Conservation (phyloP, 139 green algal species). For the Auxenochlorella pyrenoidosa region DNA sequence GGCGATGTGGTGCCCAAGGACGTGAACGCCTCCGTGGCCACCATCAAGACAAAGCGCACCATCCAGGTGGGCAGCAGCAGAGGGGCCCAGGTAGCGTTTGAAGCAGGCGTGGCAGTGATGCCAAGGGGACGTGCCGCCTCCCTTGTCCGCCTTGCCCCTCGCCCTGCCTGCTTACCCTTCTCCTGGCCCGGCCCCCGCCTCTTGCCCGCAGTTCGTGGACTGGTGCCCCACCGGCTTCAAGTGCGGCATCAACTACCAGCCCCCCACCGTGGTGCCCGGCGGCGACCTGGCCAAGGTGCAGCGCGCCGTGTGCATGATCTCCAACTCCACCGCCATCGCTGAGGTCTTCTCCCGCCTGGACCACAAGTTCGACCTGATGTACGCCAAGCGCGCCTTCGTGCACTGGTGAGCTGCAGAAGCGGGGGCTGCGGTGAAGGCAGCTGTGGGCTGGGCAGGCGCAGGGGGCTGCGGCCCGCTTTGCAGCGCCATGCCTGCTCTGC, state of each 20-base stretch:
- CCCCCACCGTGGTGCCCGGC: constrained; percentile 96
- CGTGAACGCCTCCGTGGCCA: constrained; percentile 96
- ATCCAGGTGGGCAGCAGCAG: constrained; percentile 72
- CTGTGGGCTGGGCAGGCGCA: background rate
- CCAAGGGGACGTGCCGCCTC: too few species aligned
- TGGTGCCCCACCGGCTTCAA: constrained; percentile 99
- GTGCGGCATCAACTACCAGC: constrained; percentile 99
- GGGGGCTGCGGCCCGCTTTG: background rate
- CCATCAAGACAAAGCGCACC: constrained; percentile 99
- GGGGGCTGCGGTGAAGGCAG: background rate
- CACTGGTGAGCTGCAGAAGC: constrained; percentile 94
- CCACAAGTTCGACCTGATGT: constrained; percentile 99
- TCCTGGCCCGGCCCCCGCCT: background rate
- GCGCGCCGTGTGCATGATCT: constrained; percentile 99
- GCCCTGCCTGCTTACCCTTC: background rate
- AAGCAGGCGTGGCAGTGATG: too few species aligned
- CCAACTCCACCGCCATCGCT: constrained; percentile 98
- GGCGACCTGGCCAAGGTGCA: constrained; percentile 99
- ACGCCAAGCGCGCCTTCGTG: constrained; percentile 99
- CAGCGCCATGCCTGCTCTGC: background rate
- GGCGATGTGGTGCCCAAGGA: constrained; percentile 99
- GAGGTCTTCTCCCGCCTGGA: constrained; percentile 98
- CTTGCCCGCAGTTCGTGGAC: constrained; percentile 84
- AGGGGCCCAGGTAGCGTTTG: background rate
- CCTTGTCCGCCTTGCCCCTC: background rate